These are phyloP conservation scores for Cladosporium sp. DNA, from an alignment of 2,329 filamentous ascomycete species.

Conservation along the genomic window DNA sequence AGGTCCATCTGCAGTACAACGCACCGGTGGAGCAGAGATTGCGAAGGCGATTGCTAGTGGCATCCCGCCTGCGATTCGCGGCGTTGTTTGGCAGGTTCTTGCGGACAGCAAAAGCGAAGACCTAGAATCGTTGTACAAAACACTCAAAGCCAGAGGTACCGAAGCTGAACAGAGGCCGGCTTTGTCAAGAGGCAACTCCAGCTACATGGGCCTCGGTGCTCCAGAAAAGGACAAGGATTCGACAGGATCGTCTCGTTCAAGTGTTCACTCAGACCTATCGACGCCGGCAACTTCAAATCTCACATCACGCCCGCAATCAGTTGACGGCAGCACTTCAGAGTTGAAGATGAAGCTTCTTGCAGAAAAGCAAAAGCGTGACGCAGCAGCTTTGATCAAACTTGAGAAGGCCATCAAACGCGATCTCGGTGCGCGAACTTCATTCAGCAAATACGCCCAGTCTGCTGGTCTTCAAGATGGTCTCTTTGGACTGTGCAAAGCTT, in stretches of 20 bases:
- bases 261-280: conserved; percentile 76
- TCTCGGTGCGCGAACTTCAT: conserved; percentile 88
- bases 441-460: conserved; percentile 90
- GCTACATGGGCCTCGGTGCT: conserved; percentile 42
- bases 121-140: conserved; percentile 81
- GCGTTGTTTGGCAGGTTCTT: conserved; percentile 98
- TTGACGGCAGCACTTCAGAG: conserved; percentile 48
- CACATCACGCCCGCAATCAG: conserved; percentile 36
- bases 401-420: conserved; percentile 92
- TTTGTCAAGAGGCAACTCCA: conserved; percentile 15
- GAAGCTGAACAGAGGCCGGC: conserved; percentile 61
- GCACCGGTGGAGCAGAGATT: conserved; percentile 84
- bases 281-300: conserved; percentile 54
- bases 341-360: conserved; percentile 63
- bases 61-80: conserved; percentile 90
- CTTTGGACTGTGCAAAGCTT: conserved; percentile 95
- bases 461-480: conserved; percentile 90
- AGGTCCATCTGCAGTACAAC: conserved; percentile 82
- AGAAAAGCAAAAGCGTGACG: conserved; percentile 76
- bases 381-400: conserved; percentile 71
- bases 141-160: conserved; percentile 75
- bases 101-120: conserved; percentile 94
- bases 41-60: conserved; percentile 89
- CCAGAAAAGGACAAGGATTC: conserved; percentile 63
- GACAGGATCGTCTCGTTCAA: conserved; percentile 76